Evolutionary conservation across 2,329 filamentous ascomycete species (phyloP), one percentile per base, ranked within the genome.

Genomic region (Diaporthe citriasiana): DNA sequence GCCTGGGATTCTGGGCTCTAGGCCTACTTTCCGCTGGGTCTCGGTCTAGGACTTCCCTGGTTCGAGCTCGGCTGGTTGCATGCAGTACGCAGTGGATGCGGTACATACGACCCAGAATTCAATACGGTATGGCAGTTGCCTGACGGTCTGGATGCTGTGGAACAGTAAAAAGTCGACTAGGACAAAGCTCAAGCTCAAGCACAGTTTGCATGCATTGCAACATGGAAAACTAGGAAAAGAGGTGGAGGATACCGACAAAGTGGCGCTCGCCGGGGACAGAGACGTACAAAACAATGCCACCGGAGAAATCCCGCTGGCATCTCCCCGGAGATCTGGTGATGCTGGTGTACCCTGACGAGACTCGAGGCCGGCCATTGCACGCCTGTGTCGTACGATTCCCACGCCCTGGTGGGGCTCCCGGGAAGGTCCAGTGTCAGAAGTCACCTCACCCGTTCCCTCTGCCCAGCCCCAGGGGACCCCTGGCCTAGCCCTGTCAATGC

Each of bases 381-480:
- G 47, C 38, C 47, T 50, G 45, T 9, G 63, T 68, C 63, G 63
- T 68, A 68, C 63, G 63, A 68, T 68, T 68, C 38, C 69, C 69
- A 71, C 56, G 45, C 30, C 0, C n/a, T 35, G 38, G 45, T 45
- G 51, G n/a, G 40, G 68, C 30, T 57, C 38, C 19, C 25, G 66
- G 27, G 38, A 27, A 30, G 45, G 63, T 15, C 25, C 40, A 35
- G 45, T 60, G 60, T 71, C 69, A 63, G 69, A 63, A 63, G 70
- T 71, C 70, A 71, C 70, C 70, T 71, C 69, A 71, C 38, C 25
- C 38, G 30, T 51, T 45, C 40, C 47, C 22, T 68, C 17, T 12
- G 59, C 55, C 55, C 55, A 59, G 55, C 33, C 33, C 55, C 33
- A n/a, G 35, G 33, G 17, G 47, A n/a, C 12, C 25, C 59, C 59